Base-by-base conservation (phyloP, 306 rosid genomes). In the Rubus idaeus region DNA sequence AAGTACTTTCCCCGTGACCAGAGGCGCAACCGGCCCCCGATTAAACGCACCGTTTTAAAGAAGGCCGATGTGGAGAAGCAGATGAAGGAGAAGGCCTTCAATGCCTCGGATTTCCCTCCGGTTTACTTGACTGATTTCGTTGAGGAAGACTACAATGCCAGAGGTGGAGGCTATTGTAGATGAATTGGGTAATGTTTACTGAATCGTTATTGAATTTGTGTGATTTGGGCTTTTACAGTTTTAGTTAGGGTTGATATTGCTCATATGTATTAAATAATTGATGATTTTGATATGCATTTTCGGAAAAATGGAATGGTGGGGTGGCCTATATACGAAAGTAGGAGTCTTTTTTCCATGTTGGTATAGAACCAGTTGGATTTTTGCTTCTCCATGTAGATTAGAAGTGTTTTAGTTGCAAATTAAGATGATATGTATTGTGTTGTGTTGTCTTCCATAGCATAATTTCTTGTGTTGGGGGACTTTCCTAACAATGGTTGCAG, bases 21-120 rank as follows among this genome's bases (percentile, higher is more conserved):
- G 86, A 91, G 98, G 45, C 99, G 99, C 41, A 92, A 96, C 86
- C 99, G 97, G 14, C 98, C 97, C 53, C 98, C 98, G 13, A 87
- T 86, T 30, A 77, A 82, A 16, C 97, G 94, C 74, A 88, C 91
- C 2, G 20, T 92, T 50, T 84, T 86, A 77, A 90, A 76, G 89
- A 92, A 91, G 70, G 74, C 90, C 23, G 94, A 92, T 37, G 79
- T 89, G 30, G 91, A 80, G 85, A 80, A 84, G 77, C 44, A 86
- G 79, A 83, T 58, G 87, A 86, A 87, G 83, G 98, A 91, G 77
- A 78, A 57, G 55, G 80, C 88, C 12, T 88, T 89, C 77, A 60
- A 79, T 9, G 67, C 77, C 26, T 73, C 89, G 3, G 95, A 92
- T 7, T 91, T 96, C 30, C 99, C 99, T 4, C 86, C 85, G 3